Conservation (phyloP, 352 stramenopile genomes). For the Globisporangium takayamanum region DNA sequence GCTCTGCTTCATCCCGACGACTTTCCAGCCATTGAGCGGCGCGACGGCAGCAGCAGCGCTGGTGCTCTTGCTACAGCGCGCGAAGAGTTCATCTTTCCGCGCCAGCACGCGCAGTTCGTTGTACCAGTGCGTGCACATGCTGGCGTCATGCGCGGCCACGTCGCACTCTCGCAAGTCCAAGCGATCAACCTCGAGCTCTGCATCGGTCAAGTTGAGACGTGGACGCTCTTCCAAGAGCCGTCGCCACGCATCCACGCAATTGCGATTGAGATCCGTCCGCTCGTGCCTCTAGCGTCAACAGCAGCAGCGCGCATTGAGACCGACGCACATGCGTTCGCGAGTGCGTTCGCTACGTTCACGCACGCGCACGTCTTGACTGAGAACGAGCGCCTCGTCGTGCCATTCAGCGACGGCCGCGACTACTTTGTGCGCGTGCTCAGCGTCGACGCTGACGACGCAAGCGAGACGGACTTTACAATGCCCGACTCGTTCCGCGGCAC, state of each 20-base stretch:
- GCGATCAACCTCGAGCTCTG: constrained; percentile 82
- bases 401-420: constrained; percentile 28
- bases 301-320: constrained; percentile 14
- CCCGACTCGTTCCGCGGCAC: constrained; percentile 68
- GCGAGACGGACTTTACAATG: constrained; percentile 83
- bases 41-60: not conserved
- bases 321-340: constrained; percentile 45
- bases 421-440: constrained; percentile 74
- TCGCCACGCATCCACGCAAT: constrained; percentile 33
- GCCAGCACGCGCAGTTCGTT: constrained; percentile 74
- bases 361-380: constrained; percentile 68
- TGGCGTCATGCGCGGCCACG: constrained; percentile 34
- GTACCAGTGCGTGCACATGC: constrained; percentile 37
- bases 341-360: constrained; percentile 42
- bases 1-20: constrained; percentile 56
- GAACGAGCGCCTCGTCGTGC: constrained; percentile 69
- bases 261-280: constrained; percentile 63
- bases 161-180: constrained; percentile 57
- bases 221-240: constrained; percentile 64
- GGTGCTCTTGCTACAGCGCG: not conserved
- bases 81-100: constrained; percentile 46
- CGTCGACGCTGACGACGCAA: constrained; percentile 60
- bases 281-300: constrained; percentile 9
- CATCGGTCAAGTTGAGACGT: constrained; percentile 58
- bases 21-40: constrained; percentile 25